Percentiles rank a stretch among this genome's conserved stretches.
phyloP scores from a whole-genome alignment of 495 filamentous ascomycete genomes.

The Penicillium atrosanguineum region DNA sequence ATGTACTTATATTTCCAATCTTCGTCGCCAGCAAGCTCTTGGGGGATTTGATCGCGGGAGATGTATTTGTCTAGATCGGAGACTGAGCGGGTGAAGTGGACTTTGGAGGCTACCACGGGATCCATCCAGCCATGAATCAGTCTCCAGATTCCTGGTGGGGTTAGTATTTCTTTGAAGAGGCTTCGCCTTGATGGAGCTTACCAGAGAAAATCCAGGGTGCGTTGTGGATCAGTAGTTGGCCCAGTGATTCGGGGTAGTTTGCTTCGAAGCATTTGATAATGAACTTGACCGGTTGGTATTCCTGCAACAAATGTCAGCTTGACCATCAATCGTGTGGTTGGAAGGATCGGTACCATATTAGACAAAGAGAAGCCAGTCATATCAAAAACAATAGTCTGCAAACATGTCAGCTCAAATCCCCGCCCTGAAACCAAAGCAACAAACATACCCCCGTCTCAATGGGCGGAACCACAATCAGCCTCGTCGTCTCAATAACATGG shows the following conservation, averaged over 20 bases:
- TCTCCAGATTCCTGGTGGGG: conserved; percentile 63
- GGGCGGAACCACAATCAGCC: conserved; percentile 66
- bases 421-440: neutral
- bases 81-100: conserved; percentile 82
- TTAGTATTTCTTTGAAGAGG: conserved; percentile 1
- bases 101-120: conserved; percentile 89
- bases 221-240: conserved; percentile 85
- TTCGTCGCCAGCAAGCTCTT: conserved; percentile 78
- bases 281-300: conserved; percentile 93
- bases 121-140: conserved; percentile 94
- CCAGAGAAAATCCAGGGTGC: conserved; percentile 93
- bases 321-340: neutral
- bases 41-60: conserved; percentile 60
- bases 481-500: conserved; percentile 79
- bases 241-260: conserved; percentile 90
- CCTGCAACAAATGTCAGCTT: conserved; percentile 43
- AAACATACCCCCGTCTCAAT: conserved; percentile 78
- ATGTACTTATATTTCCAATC: conserved; percentile 78
- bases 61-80: conserved; percentile 78
- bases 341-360: conserved; percentile 66
- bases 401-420: conserved; percentile 1
- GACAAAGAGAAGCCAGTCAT: conserved; percentile 74
- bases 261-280: conserved; percentile 97
- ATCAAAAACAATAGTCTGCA: conserved; percentile 76
- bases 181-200: conserved; percentile 21